Base-by-base conservation (phyloP, 106 monocot genomes). In the Agapanthus africanus region DNA sequence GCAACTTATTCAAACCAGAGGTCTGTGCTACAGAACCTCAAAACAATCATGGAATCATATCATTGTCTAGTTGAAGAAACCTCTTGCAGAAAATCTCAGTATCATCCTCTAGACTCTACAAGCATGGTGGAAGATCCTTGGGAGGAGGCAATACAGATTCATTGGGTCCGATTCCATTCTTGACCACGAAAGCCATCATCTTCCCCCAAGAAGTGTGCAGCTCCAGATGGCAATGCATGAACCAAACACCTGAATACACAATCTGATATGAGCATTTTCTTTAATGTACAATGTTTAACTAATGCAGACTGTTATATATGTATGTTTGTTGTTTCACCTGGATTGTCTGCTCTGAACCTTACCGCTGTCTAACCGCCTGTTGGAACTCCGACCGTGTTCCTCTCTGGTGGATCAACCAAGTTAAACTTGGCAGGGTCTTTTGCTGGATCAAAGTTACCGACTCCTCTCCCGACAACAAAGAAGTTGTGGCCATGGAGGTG, bases 231-330 rank as follows among this genome's bases (percentile, higher is more conserved):
- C n/a, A n/a, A n/a, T 88, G 87, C 81, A 88, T 61, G 87, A 84
- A 88, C 87, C 87, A 88, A 63, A 88, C 87, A 30, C 87, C 87
- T 88, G 76, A 30, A 46, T n/a, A n/a, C 25, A 74, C 64, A 51
- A 56, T 69, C 23, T 3, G 33, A 11, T 13, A 62, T 22, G 18
- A 23, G 35, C 4, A 49, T 19, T 36, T 25, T 79, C 79, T 79
- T 79, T 75, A 75, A 71, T n/a, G n/a, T n/a, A 19, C 9, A 1
- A 22, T 56, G 26, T 56, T 3, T 9, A 56, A 56, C 9, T 56
- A 1, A 22, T 42, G 28, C 28, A 56, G 22, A 27, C 27, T 47
- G 19, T 47, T 47, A 47, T 47, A 15, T 47, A 57, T 57, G 11
- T 13, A 27, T 11, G 15, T n/a, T n/a, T n/a, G n/a, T 83, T 79